Conservation (phyloP, 2,329 filamentous ascomycete species). For the Colletotrichum tanaceti region DNA sequence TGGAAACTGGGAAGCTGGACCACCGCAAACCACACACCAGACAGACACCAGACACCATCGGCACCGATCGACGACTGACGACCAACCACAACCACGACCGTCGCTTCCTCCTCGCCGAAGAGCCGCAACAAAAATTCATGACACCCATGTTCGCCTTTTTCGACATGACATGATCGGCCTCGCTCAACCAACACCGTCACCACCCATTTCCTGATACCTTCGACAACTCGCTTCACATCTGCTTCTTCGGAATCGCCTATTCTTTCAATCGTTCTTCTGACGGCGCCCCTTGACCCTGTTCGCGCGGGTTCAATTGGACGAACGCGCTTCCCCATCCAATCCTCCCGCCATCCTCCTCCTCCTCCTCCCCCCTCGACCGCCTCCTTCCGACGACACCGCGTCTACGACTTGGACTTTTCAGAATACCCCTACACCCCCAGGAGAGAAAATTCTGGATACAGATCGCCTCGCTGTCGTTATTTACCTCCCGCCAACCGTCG, state of each 20-base stretch:
- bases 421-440: not conserved
- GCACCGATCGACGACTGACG: slow-evolving; percentile 21
- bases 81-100: slow-evolving; percentile 22
- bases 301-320: slow-evolving; percentile 7
- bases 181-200: not conserved
- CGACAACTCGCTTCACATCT: slow-evolving; percentile 10
- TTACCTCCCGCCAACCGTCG: not conserved
- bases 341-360: not conserved
- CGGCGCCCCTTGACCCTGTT: slow-evolving; percentile 15
- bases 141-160: slow-evolving; percentile 19
- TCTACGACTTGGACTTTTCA: not conserved
- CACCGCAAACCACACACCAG: slow-evolving; percentile 1
- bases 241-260: not conserved
- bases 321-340: slow-evolving; percentile 6
- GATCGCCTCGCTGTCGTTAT: not conserved
- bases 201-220: slow-evolving; percentile 1
- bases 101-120: slow-evolving; percentile 27
- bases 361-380: not conserved
- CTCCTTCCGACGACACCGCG: not conserved
- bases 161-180: slow-evolving; percentile 31
- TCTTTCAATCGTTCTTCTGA: slow-evolving; percentile 6
- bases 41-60: slow-evolving; percentile 1
- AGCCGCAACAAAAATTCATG: slow-evolving; percentile 29
- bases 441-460: not conserved
- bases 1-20: slow-evolving; percentile 23